Conservation (phyloP, 1,284 basidiomycete species). For the Microbotryum violaceum region DNA sequence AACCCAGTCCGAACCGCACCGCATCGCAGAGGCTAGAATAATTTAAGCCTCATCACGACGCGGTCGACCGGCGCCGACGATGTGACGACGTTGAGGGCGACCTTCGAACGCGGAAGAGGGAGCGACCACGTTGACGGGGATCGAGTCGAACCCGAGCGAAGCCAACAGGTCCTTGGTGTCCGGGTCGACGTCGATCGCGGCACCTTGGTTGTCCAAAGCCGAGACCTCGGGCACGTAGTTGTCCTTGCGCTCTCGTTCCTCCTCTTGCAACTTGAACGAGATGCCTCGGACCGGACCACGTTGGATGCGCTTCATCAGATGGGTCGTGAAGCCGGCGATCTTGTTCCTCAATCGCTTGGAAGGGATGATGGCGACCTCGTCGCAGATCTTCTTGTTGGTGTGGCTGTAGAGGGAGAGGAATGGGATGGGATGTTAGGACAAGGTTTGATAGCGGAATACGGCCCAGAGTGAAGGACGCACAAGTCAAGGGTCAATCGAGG, state of each 20-base stretch:
- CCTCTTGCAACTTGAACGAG: conserved; percentile 99
- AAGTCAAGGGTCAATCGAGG: conserved; percentile 35
- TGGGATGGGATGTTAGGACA: too few relatives aligned
- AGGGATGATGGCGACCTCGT: conserved; percentile 89
- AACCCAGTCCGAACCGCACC: not conserved
- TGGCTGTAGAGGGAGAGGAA: conserved; percentile 31
- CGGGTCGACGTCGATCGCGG: conserved; percentile 73
- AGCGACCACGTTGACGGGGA: conserved; percentile 62
- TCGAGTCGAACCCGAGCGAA: conserved; percentile 82
- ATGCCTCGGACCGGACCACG: conserved; percentile 99
- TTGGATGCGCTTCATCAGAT: conserved; percentile 99
- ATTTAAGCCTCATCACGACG: conserved; percentile 21
- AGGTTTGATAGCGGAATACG: not conserved
- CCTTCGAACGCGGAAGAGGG: conserved; percentile 48
- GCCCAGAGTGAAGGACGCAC: conserved; percentile 37
- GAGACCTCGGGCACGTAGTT: conserved; percentile 94
- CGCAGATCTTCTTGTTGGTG: conserved; percentile 99
- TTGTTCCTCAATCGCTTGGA: conserved; percentile 99
- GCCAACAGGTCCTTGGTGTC: conserved; percentile 88
- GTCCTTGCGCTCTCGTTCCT: conserved; percentile 99
- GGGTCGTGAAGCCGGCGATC: conserved; percentile 98
- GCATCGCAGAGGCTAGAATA: not conserved
- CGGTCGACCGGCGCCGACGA: conserved; percentile 24
- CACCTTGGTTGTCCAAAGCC: conserved; percentile 69
- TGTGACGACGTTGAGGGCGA: conserved; percentile 24